Conservation (phyloP, 495 filamentous ascomycete genomes). For the Xylaria palmicola region DNA sequence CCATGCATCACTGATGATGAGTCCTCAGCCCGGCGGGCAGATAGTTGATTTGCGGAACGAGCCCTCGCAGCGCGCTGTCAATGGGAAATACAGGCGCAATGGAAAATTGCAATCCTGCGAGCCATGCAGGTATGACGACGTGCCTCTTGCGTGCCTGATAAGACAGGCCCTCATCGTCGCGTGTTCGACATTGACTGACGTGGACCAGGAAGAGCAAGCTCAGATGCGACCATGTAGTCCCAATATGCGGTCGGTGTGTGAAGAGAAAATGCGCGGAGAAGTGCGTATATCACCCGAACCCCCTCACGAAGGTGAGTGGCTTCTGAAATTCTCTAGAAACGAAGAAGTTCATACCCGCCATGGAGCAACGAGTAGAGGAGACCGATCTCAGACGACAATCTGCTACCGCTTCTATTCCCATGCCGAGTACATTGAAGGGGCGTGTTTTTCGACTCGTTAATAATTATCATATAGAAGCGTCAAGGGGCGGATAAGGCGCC, state of each 20-base stretch:
- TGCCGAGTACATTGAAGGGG: neutral
- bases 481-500: neutral
- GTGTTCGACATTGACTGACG: slow-evolving; percentile 13
- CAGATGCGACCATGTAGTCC: slow-evolving; percentile 35
- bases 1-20: too few relatives aligned
- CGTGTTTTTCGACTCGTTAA: neutral
- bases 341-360: neutral
- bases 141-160: neutral
- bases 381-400: neutral
- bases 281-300: slow-evolving; percentile 34
- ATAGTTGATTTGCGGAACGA: slow-evolving; percentile 30
- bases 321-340: neutral
- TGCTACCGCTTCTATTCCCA: neutral
- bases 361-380: neutral
- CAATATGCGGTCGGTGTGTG: slow-evolving; percentile 30
- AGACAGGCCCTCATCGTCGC: neutral
- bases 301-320: slow-evolving; percentile 30
- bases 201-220: slow-evolving; percentile 34
- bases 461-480: slow-evolving; percentile 7
- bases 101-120: slow-evolving; percentile 32
- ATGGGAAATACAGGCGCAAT: slow-evolving; percentile 31
- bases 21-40: slow-evolving; percentile 26
- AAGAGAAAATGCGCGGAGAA: slow-evolving; percentile 29
- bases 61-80: slow-evolving; percentile 19
- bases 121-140: slow-evolving; percentile 17